Conservation (phyloP, 164 flowering plant genomes). For the Sedum album region DNA sequence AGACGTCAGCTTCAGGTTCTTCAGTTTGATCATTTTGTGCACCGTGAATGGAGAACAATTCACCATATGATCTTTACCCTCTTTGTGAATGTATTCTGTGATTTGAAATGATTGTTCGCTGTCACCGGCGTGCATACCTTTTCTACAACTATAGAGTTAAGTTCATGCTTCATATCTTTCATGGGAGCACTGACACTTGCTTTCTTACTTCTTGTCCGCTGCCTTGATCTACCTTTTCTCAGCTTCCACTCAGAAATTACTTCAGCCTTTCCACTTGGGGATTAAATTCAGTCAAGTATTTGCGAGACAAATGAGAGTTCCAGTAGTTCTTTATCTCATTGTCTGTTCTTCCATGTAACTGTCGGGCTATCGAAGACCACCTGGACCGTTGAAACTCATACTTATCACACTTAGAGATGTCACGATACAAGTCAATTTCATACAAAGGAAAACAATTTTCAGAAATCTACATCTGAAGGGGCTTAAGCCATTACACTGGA, state of each 20-base stretch:
- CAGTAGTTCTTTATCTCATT: conserved; percentile 8
- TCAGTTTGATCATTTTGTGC: not conserved
- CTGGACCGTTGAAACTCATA: not conserved
- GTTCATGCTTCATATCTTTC: not conserved
- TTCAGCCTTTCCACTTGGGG: not conserved
- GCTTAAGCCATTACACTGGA: too few relatives aligned
- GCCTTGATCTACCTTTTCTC: not conserved
- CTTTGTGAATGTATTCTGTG: not conserved
- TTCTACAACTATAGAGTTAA: not conserved
- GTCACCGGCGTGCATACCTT: not conserved
- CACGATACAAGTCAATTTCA: too few relatives aligned
- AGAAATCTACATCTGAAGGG: too few relatives aligned
- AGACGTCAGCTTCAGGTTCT: not conserved
- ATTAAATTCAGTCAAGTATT: not conserved
- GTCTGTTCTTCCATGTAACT: conserved; percentile 3
- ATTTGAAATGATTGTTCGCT: not conserved
- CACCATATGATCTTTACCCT: not conserved
- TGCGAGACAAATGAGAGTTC: conserved; percentile 5
- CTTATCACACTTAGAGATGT: not conserved
- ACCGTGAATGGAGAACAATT: not conserved
- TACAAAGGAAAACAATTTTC: too few relatives aligned
- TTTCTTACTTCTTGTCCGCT: not conserved
- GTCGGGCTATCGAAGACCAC: not conserved
- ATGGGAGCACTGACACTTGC: not conserved
- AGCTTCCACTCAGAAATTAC: not conserved